Evolutionary conservation across 371 early-diverging fungal species (phyloP).

Genomic region (Actinomortierella ambigua): DNA sequence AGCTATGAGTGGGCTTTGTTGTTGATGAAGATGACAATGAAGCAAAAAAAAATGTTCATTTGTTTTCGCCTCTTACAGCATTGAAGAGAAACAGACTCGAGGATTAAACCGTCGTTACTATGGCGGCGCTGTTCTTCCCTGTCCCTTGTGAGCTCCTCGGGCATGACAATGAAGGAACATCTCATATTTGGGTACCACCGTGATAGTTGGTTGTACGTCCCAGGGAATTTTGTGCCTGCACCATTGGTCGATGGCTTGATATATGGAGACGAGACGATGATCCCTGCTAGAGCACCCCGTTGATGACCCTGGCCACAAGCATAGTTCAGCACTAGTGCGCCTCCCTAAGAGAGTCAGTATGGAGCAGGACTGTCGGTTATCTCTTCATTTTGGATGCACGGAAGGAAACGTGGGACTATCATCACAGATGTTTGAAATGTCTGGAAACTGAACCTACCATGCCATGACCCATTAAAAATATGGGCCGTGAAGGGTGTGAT

Average conservation of each 20-base stretch:
- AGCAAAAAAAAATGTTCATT: no score
- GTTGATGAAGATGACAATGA: background rate
- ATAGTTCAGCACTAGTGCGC: slow-evolving; percentile 33
- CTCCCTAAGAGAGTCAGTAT: slow-evolving; percentile 8
- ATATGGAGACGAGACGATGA: slow-evolving; percentile 31
- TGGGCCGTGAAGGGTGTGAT: slow-evolving; percentile 13
- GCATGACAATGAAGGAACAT: slow-evolving; percentile 8
- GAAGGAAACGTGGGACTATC: no score
- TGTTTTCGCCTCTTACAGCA: slow-evolving; percentile 39
- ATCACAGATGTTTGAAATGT: no score
- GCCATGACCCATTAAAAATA: slow-evolving; percentile 38
- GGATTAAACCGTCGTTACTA: slow-evolving; percentile 22
- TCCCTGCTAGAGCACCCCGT: slow-evolving; percentile 19
- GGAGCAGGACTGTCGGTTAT: no score
- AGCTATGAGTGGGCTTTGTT: background rate
- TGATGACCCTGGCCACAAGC: slow-evolving; percentile 30
- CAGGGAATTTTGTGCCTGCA: slow-evolving; percentile 21
- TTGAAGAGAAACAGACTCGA: slow-evolving; percentile 19
- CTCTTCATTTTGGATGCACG: no score
- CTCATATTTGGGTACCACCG: slow-evolving; percentile 33
- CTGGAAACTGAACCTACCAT: slow-evolving; percentile 19
- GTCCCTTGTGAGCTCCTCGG: slow-evolving; percentile 33
- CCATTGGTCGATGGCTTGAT: slow-evolving; percentile 21
- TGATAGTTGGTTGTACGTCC: slow-evolving; percentile 24
- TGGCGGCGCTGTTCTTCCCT: slow-evolving; percentile 17